These are phyloP conservation scores for Starmerella khaoyaiensis DNA, from an alignment of 805 yeast genomes.

Conservation along the genomic window DNA sequence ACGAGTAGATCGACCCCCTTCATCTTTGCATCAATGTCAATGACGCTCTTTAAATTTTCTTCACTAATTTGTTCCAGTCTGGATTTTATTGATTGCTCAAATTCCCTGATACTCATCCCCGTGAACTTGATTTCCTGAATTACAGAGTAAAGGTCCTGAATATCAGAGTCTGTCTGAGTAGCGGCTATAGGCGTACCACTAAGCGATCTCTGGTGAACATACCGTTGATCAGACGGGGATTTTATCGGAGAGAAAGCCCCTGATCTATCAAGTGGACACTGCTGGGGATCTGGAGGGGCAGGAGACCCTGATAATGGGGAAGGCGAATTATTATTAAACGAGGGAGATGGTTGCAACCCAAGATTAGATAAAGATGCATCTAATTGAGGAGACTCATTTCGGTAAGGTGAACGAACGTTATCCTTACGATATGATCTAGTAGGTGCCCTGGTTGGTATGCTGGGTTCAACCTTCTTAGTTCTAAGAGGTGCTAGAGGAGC, in stretches of 20 bases:
- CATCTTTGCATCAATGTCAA: conserved; percentile 38
- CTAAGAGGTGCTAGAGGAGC: background rate
- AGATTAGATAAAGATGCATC: no score
- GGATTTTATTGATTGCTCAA: conserved; percentile 44
- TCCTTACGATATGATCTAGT: no score
- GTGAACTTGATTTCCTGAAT: conserved; percentile 72
- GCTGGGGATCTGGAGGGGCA: no score
- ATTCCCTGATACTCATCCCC: conserved; percentile 41
- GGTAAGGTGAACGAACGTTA: no score
- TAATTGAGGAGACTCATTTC: no score
- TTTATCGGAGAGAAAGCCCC: conserved; percentile 7
- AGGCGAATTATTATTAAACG: no score
- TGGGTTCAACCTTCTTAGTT: background rate
- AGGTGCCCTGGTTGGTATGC: background rate
- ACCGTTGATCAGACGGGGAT: conserved; percentile 2
- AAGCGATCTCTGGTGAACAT: conserved; percentile 1
- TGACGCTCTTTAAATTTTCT: conserved; percentile 43
- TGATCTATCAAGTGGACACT: no score
- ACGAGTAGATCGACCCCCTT: conserved; percentile 34
- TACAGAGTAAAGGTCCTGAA: conserved; percentile 41
- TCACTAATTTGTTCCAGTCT: conserved; percentile 53
- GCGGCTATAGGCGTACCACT: conserved; percentile 2
- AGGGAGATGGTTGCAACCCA: no score
- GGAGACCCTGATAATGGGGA: no score
- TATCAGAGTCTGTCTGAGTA: background rate